Evolutionary conservation across 2,329 filamentous ascomycete species (phyloP), one percentile per base, ranked within the genome.

Genomic region (Trichophyton mentagrophytes): DNA sequence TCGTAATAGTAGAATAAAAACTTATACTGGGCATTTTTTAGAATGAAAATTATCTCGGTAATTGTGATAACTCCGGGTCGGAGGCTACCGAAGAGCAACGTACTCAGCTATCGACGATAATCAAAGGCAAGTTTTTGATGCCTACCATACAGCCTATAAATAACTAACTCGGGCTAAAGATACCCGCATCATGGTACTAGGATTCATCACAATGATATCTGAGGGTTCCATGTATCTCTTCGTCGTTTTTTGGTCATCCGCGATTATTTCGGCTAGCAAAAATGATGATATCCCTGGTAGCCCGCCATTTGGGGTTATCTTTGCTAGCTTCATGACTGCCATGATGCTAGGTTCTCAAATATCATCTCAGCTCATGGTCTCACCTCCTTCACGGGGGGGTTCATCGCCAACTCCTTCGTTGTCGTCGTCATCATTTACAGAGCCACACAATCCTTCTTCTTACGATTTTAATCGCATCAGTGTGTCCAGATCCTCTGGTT

Each of bases 191-290:
- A 67, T 82, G 17, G 74, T 79, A 1, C 71, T 85, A 3, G 77
- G 74, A 1, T 69, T 84, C 47, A 76, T 78, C 2, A 80, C 80
- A 3, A 61, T 51, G 20, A 47, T 82, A 67, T 84, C 85, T 66
- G 83, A 85, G 70, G 81, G 81, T 20, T 77, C 80, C 30, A 81
- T 85, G 74, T 85, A 84, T 66, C 74, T 85, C 9, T 84, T 84
- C 66, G 80, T 85, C 61, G 85, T 84, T 69, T 84, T 83, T 72
- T 84, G 82, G 78, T 80, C 81, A 0, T 78, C 80, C 0, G 78
- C 80, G 2, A 71, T 85, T n/a, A 78, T 74, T 62, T 72, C 73
- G 13, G 72, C 75, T 9, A 73, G 74, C 46, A 66, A 67, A 15
- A 64, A 11, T 11, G 25, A 13, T n/a, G 25, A 1, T 15, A 27